A percentile compares a stretch with the other conserved stretches of the same genome.
phyloP scores from a whole-genome alignment of 257 asterid genomes.

The Lavandula angustifolia region DNA sequence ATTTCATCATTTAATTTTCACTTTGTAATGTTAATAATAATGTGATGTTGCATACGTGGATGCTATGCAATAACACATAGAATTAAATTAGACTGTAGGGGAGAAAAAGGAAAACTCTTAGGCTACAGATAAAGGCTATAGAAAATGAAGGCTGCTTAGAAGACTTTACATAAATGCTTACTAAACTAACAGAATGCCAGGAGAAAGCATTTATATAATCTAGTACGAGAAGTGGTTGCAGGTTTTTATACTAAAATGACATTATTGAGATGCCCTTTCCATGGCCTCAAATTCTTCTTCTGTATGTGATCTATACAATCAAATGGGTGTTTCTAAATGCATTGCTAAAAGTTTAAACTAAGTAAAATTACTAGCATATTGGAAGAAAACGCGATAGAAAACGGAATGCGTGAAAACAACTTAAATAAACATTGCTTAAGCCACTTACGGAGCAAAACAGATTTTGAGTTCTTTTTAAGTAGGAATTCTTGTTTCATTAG shows the following conservation, averaged over 20 bases:
- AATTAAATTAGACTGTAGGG: too few relatives aligned
- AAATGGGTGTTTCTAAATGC: background rate
- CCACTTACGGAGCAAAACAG: too few relatives aligned
- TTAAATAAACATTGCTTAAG: too few relatives aligned
- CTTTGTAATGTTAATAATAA: background rate
- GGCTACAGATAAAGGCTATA: background rate
- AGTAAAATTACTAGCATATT: too few relatives aligned
- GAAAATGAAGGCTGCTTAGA: slow-evolving; percentile 19
- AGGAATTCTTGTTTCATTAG: too few relatives aligned
- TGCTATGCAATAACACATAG: background rate
- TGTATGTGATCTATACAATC: slow-evolving; percentile 26
- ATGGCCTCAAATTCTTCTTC: slow-evolving; percentile 24
- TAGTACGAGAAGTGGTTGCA: slow-evolving; percentile 42
- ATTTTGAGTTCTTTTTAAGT: too few relatives aligned
- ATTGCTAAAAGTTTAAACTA: background rate
- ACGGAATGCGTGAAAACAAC: too few relatives aligned
- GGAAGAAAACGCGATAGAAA: too few relatives aligned
- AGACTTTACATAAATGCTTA: slow-evolving; percentile 22
- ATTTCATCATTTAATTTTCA: background rate
- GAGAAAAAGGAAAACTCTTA: background rate
- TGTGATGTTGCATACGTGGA: background rate
- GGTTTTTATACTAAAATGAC: slow-evolving; percentile 34
- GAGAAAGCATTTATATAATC: slow-evolving; percentile 36
- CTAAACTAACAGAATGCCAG: slow-evolving; percentile 24
- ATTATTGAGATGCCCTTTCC: slow-evolving; percentile 24